Percentiles rank a stretch among this genome's conserved stretches.
These are phyloP conservation scores for Scutellaria galericulata DNA, from an alignment of 257 asterid species.

Conservation along the genomic window DNA sequence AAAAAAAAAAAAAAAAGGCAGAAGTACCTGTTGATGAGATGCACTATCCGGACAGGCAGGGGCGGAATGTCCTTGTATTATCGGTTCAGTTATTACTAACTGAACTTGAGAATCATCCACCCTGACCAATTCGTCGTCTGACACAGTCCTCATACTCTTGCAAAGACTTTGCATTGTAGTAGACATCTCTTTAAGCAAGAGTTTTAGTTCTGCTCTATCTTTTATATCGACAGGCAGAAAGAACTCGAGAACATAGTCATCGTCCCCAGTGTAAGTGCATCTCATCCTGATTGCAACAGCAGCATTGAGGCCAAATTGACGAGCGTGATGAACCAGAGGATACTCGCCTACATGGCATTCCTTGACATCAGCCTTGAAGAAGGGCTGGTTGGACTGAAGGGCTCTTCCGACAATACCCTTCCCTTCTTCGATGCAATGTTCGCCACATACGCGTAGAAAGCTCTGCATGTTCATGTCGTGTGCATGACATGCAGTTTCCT, in stretches of 20 bases:
- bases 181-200: conserved; percentile 66
- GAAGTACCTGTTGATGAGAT: too few species aligned
- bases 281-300: conserved; percentile 79
- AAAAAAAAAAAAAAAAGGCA: too few species aligned
- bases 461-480: conserved; percentile 57
- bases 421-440: conserved; percentile 73
- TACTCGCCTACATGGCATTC: conserved; percentile 71
- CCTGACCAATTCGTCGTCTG: conserved; percentile 54
- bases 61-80: conserved; percentile 5
- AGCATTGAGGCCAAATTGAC: conserved; percentile 71
- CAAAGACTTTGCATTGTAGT: conserved; percentile 76
- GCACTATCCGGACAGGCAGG: not conserved
- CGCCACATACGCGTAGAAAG: conserved; percentile 71
- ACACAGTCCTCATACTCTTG: conserved; percentile 71
- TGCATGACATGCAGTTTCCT: conserved; percentile 63
- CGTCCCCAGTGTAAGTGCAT: conserved; percentile 59
- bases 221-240: conserved; percentile 74
- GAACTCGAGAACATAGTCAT: conserved; percentile 71
- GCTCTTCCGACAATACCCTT: conserved; percentile 84
- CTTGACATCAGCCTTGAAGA: conserved; percentile 73
- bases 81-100: conserved; percentile 30
- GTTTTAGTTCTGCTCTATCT: conserved; percentile 68
- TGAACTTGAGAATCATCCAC: conserved; percentile 40
- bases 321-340: conserved; percentile 88
- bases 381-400: conserved; percentile 69